Percentiles rank a stretch among this genome's conserved stretches.
Evolutionary conservation across 1,139 yeast species (phyloP).

Genomic region (Geotrichum reessii): DNA sequence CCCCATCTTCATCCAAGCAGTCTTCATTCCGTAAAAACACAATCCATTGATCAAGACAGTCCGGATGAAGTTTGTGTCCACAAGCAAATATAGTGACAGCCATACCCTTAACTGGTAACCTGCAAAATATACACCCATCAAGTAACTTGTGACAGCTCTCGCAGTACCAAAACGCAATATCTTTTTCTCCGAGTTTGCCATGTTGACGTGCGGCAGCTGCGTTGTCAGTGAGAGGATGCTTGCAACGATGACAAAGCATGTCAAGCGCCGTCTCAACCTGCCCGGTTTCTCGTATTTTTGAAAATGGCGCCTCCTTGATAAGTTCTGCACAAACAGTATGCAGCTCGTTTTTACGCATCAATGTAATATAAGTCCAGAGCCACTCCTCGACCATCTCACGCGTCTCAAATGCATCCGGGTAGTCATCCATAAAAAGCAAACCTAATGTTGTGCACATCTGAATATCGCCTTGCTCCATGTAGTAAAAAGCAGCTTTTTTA

Average conservation of each 20-base stretch:
- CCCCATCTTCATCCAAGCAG: not conserved
- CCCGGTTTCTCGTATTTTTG: constrained; percentile 44
- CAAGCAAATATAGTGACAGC: constrained; percentile 64
- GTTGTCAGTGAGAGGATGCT: constrained; percentile 60
- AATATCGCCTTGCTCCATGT: constrained; percentile 59
- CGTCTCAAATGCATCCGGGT: constrained; percentile 33
- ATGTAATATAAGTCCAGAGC: constrained; percentile 53
- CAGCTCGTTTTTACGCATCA: constrained; percentile 47
- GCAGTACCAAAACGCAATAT: constrained; percentile 80
- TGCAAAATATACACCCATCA: constrained; percentile 73
- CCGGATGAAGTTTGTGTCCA: constrained; percentile 85
- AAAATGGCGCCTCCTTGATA: constrained; percentile 43
- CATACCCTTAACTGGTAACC: constrained; percentile 70
- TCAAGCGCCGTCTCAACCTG: constrained; percentile 54
- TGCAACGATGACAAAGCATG: constrained; percentile 65
- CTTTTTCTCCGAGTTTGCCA: constrained; percentile 6
- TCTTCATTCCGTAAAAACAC: not conserved
- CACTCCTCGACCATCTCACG: constrained; percentile 45
- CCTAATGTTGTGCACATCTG: constrained; percentile 57
- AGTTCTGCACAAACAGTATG: constrained; percentile 58
- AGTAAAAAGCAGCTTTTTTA: constrained; percentile 47
- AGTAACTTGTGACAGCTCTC: constrained; percentile 57
- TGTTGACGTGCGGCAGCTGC: constrained; percentile 30
- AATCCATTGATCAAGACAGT: constrained; percentile 77
- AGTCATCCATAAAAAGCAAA: constrained; percentile 48